Evolutionary conservation across 306 rosid species (phyloP), one percentile per base, ranked within the genome.

Genomic region (Dicorynia guianensis): DNA sequence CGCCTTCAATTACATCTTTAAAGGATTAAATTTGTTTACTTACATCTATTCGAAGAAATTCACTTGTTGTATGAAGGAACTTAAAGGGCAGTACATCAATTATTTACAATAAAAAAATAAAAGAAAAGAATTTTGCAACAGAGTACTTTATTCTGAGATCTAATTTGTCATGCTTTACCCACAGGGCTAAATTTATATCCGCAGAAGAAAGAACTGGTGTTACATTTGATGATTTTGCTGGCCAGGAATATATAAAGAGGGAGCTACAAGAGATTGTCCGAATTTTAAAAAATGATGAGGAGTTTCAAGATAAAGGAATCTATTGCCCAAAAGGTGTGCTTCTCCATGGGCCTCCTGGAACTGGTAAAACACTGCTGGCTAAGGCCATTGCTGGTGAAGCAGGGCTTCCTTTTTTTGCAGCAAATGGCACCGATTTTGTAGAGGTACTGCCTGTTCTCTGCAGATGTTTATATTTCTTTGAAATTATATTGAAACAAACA

Each of bases 311-410:
- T 75, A 90, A 87, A 79, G 98, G 98, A 65, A 94, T 94, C 58
- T 94, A 94, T 83, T 88, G 98, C 85, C 98, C 97, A 42, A 92
- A 92, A 89, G 98, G 98, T 33, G 98, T 94, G 11, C 95, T 94
- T 84, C 97, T 94, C 69, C 96, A 94, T 71, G 98, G 98, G 63
- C 98, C 98, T 80, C 98, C 98, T 59, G 98, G 98, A 83, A 94
- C 98, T 19, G 98, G 98, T 72, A 94, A 94, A 89, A 94, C 98
- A 46, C 80, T 94, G 76, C 90, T 94, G 79, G 98, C 98, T 73
- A 94, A 92, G 84, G 98, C 98, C 73, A 94, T 94, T 33, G 98
- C 98, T 72, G 98, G 98, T 60, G 98, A 94, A 87, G 97, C 98
- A 35, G 98, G 97, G 82, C 89, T 92, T 79, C 98, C 98, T 11